Conservation (phyloP, 1,139 yeast genomes). For the Taphrina pruni region DNA sequence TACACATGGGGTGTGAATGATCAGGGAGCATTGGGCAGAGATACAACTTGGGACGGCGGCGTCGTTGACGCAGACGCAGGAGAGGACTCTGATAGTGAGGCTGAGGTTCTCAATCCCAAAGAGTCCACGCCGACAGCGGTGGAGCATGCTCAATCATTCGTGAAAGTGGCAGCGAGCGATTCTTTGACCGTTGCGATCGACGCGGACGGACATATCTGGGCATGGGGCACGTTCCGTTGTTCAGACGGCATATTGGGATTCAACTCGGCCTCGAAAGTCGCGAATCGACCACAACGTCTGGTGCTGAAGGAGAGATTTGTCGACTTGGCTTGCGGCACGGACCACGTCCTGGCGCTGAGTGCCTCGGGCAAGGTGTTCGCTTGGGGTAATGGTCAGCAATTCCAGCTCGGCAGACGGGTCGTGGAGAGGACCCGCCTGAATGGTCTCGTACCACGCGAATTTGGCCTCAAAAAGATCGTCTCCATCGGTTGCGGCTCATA, state of each 20-base stretch:
- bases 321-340: constrained; percentile 92
- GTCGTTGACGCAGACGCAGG: constrained; percentile 61
- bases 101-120: constrained; percentile 81
- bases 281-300: constrained; percentile 70
- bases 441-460: constrained; percentile 75
- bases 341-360: constrained; percentile 84
- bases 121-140: constrained; percentile 89
- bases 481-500: constrained; percentile 91
- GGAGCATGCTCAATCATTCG: constrained; percentile 65
- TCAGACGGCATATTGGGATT: constrained; percentile 91
- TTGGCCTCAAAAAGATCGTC: constrained; percentile 69
- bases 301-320: constrained; percentile 70
- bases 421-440: constrained; percentile 75
- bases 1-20: constrained; percentile 99
- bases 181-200: constrained; percentile 81
- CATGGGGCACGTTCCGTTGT: constrained; percentile 94
- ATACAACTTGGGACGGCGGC: constrained; percentile 67
- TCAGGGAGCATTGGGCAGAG: constrained; percentile 89
- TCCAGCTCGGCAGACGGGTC: constrained; percentile 84
- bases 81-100: constrained; percentile 72
- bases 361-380: constrained; percentile 85
- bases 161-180: constrained; percentile 91
- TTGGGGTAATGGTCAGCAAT: constrained; percentile 97
- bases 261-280: constrained; percentile 67
- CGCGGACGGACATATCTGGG: constrained; percentile 84